phyloP scores from a whole-genome alignment of 441 rosid species.

The Pelargonium australe region DNA sequence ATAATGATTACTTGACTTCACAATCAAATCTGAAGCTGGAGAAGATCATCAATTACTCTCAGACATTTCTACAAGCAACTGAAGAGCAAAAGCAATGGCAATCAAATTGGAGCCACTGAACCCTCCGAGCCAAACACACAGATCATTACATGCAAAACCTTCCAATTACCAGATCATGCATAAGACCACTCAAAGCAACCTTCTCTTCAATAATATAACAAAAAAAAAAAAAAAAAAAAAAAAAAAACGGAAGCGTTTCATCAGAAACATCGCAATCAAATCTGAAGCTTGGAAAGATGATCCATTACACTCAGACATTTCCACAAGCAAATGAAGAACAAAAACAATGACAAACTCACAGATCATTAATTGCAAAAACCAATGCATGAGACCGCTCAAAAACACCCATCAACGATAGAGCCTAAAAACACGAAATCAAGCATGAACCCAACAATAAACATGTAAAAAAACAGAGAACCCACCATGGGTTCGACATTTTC shows the following conservation, averaged over 20 bases:
- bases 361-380: not conserved
- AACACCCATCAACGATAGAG: not conserved
- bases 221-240: too few relatives aligned
- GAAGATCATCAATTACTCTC: not conserved
- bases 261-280: not conserved
- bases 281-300: not conserved
- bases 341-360: not conserved
- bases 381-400: not conserved
- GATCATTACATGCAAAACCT: not conserved
- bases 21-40: not conserved
- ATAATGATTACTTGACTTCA: too few relatives aligned
- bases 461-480: conserved; percentile 4
- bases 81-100: not conserved
- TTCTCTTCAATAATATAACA: too few relatives aligned
- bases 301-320: not conserved
- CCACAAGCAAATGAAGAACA: not conserved
- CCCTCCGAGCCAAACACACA: not conserved
- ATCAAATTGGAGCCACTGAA: not conserved
- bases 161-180: not conserved
- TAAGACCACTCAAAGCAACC: too few relatives aligned
- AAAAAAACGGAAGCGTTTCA: too few relatives aligned
- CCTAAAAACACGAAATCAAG: not conserved
- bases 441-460: not conserved
- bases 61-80: not conserved
- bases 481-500: not conserved